A percentile compares a stretch with the other conserved stretches of the same genome.
Evolutionary conservation across 2,329 filamentous ascomycete genomes (phyloP).

Genomic region (Sporothrix mexicana): DNA sequence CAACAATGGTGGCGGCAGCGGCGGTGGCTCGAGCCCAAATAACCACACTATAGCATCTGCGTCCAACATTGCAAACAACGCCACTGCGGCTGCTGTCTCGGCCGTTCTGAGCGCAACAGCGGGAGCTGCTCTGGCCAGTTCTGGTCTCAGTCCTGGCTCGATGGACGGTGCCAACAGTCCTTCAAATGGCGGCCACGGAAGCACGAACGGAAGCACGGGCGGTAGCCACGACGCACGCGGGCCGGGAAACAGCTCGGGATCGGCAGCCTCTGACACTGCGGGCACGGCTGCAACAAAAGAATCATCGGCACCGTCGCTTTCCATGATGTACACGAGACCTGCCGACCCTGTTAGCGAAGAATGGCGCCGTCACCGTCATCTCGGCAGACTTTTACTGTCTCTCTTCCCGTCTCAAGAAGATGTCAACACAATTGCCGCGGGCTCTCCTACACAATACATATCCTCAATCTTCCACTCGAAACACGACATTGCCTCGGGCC

Average conservation of each 20-base stretch:
- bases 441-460: slow-evolving; percentile 42
- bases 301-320: background rate
- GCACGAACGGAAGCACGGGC: background rate
- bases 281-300: background rate
- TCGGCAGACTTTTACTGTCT: slow-evolving; percentile 44
- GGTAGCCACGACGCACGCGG: background rate
- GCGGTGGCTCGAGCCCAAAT: background rate
- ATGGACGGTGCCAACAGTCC: slow-evolving; percentile 35
- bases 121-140: background rate
- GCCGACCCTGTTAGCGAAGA: slow-evolving; percentile 5
- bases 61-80: background rate
- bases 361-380: slow-evolving; percentile 43
- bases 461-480: slow-evolving; percentile 43
- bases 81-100: background rate
- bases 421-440: slow-evolving; percentile 43
- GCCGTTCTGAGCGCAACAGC: background rate
- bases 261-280: background rate
- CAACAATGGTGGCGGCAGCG: slow-evolving; percentile 17
- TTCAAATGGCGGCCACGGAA: slow-evolving; percentile 2
- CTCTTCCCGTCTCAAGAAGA: slow-evolving; percentile 47
- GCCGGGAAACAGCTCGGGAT: background rate
- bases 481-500: slow-evolving; percentile 44
- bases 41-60: background rate
- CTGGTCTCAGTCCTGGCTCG: slow-evolving; percentile 1
- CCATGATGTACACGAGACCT: background rate